Evolutionary conservation across 1,139 yeast species (phyloP), one percentile per base, ranked within the genome.

Genomic region (Zygosaccharomyces pseudobailii): DNA sequence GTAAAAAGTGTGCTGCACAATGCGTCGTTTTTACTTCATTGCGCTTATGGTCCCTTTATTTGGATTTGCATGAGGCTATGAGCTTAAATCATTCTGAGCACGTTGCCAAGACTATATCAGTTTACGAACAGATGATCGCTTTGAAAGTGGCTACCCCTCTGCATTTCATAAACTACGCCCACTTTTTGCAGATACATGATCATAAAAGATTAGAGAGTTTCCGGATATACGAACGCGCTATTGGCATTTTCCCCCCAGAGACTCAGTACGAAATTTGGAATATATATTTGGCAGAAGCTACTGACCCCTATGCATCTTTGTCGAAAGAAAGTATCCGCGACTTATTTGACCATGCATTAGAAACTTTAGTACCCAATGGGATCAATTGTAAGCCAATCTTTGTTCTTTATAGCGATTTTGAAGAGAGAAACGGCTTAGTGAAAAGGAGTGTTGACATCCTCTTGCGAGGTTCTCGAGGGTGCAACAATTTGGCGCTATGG

Each of bases 231-330:
- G 96, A 88, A 59, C 67, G 77, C 10, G 94, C 90, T 0, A 62
- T 87, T 25, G 71, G 69, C 6, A 57, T 77, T 13, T 89, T 89
- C 62, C 69, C 73, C 7, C 83, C 81, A 54, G 82, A 85, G 1
- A 72, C 76, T 3, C 82, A 82, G 13, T 83, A 75, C 58, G 88
- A 87, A 55, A 72, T 89, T 25, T 87, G 94, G 92, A 79, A 77
- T 50, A 69, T 78, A 8, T 89, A 88, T 62, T 61, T 89, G 33
- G 68, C 75, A 1, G 81, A 78, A 50, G 75, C 80, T 0, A 55
- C 82, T 10, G 61, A 69, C 31, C 59, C 75, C 8, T 38, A 53
- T 3, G 33, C 47, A 6, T 23, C 34, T 3, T 55, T 79, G 20
- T 60, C 67, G 3, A 50, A 61, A 0, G 96, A 87, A 56, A 69